phyloP scores from a whole-genome alignment of 495 filamentous ascomycete genomes.

The Physcia stellaris region DNA sequence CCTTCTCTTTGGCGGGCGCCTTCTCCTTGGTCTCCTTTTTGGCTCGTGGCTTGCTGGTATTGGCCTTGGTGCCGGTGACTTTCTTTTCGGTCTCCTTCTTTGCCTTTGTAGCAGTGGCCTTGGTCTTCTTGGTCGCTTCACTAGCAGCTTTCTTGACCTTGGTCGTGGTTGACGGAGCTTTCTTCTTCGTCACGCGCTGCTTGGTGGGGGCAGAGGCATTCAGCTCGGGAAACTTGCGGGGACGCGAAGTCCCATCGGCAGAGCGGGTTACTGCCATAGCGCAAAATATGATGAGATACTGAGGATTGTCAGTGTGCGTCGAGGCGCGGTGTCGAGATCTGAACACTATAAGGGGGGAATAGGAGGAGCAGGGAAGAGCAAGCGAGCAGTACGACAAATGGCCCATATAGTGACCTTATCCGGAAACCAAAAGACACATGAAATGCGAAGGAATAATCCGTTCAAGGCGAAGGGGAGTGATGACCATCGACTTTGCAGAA shows the following conservation, averaged over 20 bases:
- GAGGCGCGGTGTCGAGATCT: too few relatives aligned
- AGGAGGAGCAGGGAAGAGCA: too few relatives aligned
- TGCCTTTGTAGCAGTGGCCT: slow-evolving; percentile 1
- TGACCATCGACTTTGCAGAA: too few relatives aligned
- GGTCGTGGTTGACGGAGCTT: neutral
- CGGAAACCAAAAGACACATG: too few relatives aligned
- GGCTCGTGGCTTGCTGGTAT: slow-evolving; percentile 14
- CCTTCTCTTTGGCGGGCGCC: slow-evolving; percentile 2
- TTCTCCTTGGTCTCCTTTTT: slow-evolving; percentile 5
- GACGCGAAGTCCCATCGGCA: slow-evolving; percentile 6
- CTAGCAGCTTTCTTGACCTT: too few relatives aligned
- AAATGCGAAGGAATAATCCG: too few relatives aligned
- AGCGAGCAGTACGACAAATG: too few relatives aligned
- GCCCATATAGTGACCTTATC: too few relatives aligned
- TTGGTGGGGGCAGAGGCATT: neutral
- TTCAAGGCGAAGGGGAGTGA: too few relatives aligned
- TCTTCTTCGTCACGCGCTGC: slow-evolving; percentile 2
- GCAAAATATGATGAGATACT: neutral
- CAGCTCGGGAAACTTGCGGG: neutral
- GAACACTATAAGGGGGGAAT: neutral
- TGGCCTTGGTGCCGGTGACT: slow-evolving; percentile 11
- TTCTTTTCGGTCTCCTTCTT: slow-evolving; percentile 6
- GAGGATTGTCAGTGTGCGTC: neutral
- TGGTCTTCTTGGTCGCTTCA: slow-evolving; percentile 1
- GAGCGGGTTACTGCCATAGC: slow-evolving; percentile 14